Evolutionary conservation across 495 filamentous ascomycete species (phyloP).

Genomic region (Penicillium ucsense): DNA sequence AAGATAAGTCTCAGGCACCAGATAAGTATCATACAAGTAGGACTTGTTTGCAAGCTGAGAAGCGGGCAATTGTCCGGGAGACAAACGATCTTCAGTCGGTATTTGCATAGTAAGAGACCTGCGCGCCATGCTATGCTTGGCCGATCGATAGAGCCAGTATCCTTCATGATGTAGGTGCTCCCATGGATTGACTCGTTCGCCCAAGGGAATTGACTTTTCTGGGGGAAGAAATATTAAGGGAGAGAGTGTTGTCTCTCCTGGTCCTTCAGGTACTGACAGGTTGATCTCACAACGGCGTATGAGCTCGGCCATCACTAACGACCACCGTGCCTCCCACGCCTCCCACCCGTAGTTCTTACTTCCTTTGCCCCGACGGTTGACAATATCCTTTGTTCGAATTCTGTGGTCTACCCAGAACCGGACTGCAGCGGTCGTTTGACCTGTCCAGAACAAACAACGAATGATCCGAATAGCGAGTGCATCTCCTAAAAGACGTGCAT

Average conservation of each 20-base stretch:
- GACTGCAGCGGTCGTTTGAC: constrained; percentile 63
- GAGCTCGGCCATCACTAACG: constrained; percentile 67
- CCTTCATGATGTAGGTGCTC: constrained; percentile 78
- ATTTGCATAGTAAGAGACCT: constrained; percentile 55
- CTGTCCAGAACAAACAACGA: constrained; percentile 66
- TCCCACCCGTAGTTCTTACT: constrained; percentile 77
- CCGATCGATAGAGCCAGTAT: constrained; percentile 71
- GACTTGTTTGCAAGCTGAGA: constrained; percentile 57
- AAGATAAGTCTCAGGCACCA: constrained; percentile 65
- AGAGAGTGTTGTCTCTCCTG: constrained; percentile 8
- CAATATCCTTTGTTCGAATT: constrained; percentile 56
- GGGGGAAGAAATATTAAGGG: constrained; percentile 45
- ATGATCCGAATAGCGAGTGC: constrained; percentile 66
- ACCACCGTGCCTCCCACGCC: constrained; percentile 81
- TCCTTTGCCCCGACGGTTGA: constrained; percentile 75
- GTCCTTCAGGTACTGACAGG: constrained; percentile 22
- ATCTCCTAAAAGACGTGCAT: constrained; percentile 73
- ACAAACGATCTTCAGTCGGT: constrained; percentile 60
- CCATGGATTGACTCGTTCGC: constrained; percentile 63
- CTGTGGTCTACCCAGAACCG: constrained; percentile 69
- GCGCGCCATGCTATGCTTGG: constrained; percentile 53
- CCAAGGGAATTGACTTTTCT: constrained; percentile 56
- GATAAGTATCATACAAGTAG: constrained; percentile 74
- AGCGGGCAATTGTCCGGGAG: constrained; percentile 57
- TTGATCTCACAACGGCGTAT: constrained; percentile 51